Evolutionary conservation across 805 yeast genomes (phyloP), one percentile per base, ranked within the genome.

Genomic region (Candida orba): DNA sequence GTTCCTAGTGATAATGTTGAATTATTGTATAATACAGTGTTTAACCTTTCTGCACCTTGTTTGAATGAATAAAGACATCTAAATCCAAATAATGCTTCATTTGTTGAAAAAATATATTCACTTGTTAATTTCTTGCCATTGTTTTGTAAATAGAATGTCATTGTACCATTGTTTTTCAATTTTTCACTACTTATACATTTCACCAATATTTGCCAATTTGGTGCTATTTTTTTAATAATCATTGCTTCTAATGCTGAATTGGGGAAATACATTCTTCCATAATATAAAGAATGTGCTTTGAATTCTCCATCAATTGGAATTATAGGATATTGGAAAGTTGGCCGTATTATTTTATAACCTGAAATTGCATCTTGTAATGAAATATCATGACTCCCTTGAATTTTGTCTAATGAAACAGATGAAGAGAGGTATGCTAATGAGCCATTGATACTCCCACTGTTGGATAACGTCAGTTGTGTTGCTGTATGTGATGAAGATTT

Each of bases 241-340:
- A 93, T 81, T 2, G 96, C 96, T 61, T 91, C 98, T 3, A 93
- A 65, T 8, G 84, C 81, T 15, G 86, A 80, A 2, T 87, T 84
- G 0, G 99, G 98, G 48, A 91, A 79, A 56, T 82, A 85, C 79
- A 93, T 76, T 50, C 91, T 71, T 1, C 98, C 98, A 60, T 87
- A 91, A 30, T 84, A 63, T 14, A 91, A 66, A 0, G 79, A 67
- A 31, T 71, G 64, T 8, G 52, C 51, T 27, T 37, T 37, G 33
- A 49, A 45, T 8, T 10, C 29, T 23, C 33, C 15, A n/a, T 29
- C 18, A 44, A 8, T 37, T 27, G 36, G 36, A 8, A 27, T 31
- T 31, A 18, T 23, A 23, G 23, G 24, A 15, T 25, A 18, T 36
- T 41, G 17, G 17, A 50, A 46, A 13, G 61, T 58, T 6, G 81